phyloP scores from a whole-genome alignment of 2,329 filamentous ascomycete genomes.

The Stagonosporopsis cucurbitacearum region DNA sequence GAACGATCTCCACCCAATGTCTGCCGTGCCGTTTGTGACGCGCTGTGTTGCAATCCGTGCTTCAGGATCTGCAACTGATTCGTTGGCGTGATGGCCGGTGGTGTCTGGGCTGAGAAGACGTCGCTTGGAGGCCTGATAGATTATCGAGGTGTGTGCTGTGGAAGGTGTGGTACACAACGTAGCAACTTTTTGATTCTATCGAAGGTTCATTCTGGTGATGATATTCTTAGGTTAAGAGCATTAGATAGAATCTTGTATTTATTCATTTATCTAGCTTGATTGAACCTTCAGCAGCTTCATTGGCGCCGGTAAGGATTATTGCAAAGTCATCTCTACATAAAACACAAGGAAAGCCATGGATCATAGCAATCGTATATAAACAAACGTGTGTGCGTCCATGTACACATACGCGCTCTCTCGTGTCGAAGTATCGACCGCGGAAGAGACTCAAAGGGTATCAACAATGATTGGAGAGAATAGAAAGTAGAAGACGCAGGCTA shows the following conservation, averaged over 20 bases:
- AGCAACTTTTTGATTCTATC: background rate
- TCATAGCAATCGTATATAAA: background rate
- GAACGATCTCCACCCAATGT: conserved; percentile 11
- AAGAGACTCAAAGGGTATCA: conserved; percentile 26
- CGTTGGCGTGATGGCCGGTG: background rate
- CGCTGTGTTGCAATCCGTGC: background rate
- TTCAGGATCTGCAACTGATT: background rate
- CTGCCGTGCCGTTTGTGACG: conserved; percentile 1
- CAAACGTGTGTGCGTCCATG: conserved; percentile 1
- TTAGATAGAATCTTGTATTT: background rate
- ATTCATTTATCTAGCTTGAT: conserved; percentile 8
- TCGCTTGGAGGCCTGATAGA: background rate
- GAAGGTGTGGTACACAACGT: background rate
- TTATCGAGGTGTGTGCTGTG: background rate
- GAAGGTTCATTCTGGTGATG: background rate
- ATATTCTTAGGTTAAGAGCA: background rate
- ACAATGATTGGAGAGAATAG: conserved; percentile 16
- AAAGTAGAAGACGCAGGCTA: background rate
- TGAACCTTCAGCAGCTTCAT: background rate
- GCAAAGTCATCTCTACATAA: background rate
- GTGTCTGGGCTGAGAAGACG: background rate
- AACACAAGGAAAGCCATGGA: background rate
- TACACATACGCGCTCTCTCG: conserved; percentile 5
- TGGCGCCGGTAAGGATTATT: background rate
- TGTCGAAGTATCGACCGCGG: background rate